These are phyloP conservation scores for Pseudogymnoascus sp. DNA, from an alignment of 2,329 filamentous ascomycete species.

Conservation along the genomic window DNA sequence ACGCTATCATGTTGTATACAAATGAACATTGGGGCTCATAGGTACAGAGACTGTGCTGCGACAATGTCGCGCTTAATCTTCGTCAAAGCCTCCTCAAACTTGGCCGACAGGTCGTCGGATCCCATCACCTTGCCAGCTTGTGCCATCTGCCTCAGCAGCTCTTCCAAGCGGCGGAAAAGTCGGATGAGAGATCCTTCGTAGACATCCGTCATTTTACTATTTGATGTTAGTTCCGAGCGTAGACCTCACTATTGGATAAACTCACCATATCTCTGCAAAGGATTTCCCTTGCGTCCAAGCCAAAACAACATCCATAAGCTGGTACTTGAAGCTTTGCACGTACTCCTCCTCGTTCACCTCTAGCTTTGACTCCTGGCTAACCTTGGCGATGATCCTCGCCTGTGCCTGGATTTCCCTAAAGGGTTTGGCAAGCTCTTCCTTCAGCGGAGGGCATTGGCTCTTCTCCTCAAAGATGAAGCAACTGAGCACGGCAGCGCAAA, in stretches of 20 bases:
- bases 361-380: slow-evolving; percentile 89
- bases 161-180: slow-evolving; percentile 89
- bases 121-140: slow-evolving; percentile 98
- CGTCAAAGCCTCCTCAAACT: slow-evolving; percentile 77
- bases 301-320: slow-evolving; percentile 94
- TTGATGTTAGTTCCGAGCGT: slow-evolving; percentile 18
- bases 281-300: slow-evolving; percentile 84
- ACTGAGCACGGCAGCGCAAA: slow-evolving; percentile 76
- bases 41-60: slow-evolving; percentile 84
- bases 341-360: slow-evolving; percentile 94
- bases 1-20: slow-evolving; percentile 10
- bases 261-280: slow-evolving; percentile 92
- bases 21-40: slow-evolving; percentile 41
- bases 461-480: slow-evolving; percentile 98
- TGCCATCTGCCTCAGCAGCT: slow-evolving; percentile 87
- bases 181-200: slow-evolving; percentile 96
- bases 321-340: slow-evolving; percentile 77
- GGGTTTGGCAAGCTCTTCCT: slow-evolving; percentile 78
- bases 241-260: slow-evolving; percentile 23
- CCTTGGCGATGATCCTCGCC: slow-evolving; percentile 81
- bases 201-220: slow-evolving; percentile 95
- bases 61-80: slow-evolving; percentile 93
- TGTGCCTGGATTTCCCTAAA: slow-evolving; percentile 80
- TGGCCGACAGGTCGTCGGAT: slow-evolving; percentile 82
- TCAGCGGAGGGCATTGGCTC: slow-evolving; percentile 65